These are phyloP conservation scores for Monilinia laxa DNA, from an alignment of 2,329 filamentous ascomycete species.

Conservation along the genomic window DNA sequence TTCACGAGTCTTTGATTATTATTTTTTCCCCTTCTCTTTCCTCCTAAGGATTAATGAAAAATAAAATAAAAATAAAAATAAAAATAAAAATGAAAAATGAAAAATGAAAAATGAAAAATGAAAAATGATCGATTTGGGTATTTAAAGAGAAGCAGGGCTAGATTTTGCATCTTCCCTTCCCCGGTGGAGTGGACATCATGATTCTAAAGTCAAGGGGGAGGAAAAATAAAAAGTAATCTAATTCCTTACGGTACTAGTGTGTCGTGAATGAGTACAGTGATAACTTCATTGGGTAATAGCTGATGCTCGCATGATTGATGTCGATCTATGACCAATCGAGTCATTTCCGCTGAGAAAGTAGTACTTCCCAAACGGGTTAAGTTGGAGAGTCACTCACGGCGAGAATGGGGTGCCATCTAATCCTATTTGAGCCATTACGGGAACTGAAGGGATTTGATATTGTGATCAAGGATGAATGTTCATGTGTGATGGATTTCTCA, in stretches of 20 bases:
- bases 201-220: background rate
- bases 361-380: background rate
- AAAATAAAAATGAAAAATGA: no score
- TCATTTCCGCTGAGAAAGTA: background rate
- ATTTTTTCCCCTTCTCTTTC: no score
- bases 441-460: background rate
- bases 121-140: background rate
- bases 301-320: accelerated
- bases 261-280: background rate
- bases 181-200: slow-evolving; percentile 10
- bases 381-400: background rate
- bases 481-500: background rate
- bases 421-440: background rate
- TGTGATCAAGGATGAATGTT: background rate
- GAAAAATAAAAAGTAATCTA: background rate
- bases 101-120: no score
- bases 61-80: no score
- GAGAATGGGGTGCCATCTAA: accelerated
- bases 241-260: background rate
- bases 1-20: no score
- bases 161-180: slow-evolving; percentile 10
- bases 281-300: background rate
- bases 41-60: background rate
- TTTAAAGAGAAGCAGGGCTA: background rate
- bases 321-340: background rate